Percentiles rank a stretch among this genome's conserved stretches.
Evolutionary conservation across 2,329 filamentous ascomycete species (phyloP).

Genomic region (Rhynchosporium graminicola): DNA sequence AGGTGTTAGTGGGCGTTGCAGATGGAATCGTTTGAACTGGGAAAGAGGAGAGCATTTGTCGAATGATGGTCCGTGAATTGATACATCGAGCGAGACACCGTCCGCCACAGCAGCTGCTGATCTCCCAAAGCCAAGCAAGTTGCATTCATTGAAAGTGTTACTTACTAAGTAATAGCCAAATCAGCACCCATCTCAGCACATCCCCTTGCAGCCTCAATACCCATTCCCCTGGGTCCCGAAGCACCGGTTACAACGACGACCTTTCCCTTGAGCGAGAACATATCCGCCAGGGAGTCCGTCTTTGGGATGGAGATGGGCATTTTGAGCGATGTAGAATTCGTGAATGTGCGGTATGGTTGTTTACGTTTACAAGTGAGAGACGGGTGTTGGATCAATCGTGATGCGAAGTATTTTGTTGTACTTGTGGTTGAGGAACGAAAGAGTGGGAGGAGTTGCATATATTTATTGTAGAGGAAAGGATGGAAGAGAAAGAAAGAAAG

Average conservation of each 20-base stretch:
- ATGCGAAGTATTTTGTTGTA: background rate
- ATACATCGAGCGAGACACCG: no score
- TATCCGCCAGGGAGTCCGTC: conserved; percentile 57
- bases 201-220: conserved; percentile 65
- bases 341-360: background rate
- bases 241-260: conserved; percentile 65
- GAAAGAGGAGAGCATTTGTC: no score
- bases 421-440: background rate
- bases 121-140: background rate
- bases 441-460: background rate
- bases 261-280: conserved; percentile 63
- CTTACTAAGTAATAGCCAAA: conserved; percentile 19
- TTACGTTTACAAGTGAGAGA: background rate
- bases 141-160: background rate
- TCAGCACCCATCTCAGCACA: conserved; percentile 63
- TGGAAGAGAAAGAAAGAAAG: background rate
- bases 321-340: conserved; percentile 34
- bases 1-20: background rate
- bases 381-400: background rate
- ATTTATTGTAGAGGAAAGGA: conserved; percentile 4
- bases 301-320: conserved; percentile 61
- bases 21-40: background rate
- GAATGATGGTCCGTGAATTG: no score
- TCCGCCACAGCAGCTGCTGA: no score
- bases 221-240: conserved; percentile 66